Evolutionary conservation across 257 asterid species (phyloP).

Genomic region (Linderniella brevidens): DNA sequence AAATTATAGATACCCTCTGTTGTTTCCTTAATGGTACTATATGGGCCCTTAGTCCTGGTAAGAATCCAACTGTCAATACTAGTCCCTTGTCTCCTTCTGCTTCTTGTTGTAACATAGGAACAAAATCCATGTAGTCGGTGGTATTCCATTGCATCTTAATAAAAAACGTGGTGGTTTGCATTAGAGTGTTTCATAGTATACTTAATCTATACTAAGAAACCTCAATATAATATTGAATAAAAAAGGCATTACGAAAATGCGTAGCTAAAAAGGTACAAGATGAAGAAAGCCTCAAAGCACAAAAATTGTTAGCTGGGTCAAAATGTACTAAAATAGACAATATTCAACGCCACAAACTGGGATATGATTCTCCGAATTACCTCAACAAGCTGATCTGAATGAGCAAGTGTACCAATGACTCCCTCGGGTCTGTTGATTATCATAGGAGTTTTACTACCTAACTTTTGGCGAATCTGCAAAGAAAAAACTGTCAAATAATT

Average conservation of each 20-base stretch:
- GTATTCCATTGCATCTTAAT: conserved; percentile 61
- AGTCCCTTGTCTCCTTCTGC: conserved; percentile 24
- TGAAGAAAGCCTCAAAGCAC: conserved; percentile 8
- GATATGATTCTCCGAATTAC: conserved; percentile 15
- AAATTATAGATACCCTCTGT: conserved; percentile 16
- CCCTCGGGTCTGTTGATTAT: conserved; percentile 40
- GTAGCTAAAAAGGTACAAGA: too few species aligned
- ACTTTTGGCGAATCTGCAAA: conserved; percentile 37
- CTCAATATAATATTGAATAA: too few species aligned
- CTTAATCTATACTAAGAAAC: too few species aligned
- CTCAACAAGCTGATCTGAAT: conserved; percentile 40
- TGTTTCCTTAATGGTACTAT: conserved; percentile 26
- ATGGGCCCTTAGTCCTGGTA: conserved; percentile 49
- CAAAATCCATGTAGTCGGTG: conserved; percentile 22
- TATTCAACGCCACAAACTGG: conserved; percentile 4
- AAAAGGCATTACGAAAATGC: too few species aligned
- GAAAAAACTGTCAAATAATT: conserved; percentile 5
- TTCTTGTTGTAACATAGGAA: conserved; percentile 3
- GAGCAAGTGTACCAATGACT: conserved; percentile 46
- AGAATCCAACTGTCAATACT: conserved; percentile 48
- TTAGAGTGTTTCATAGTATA: too few species aligned
- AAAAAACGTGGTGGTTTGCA: conserved; percentile 3
- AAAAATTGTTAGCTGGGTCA: not conserved
- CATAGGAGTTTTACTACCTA: conserved; percentile 40
- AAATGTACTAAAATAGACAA: conserved; percentile 1